Conservation (phyloP, 1,284 basidiomycete genomes). For the Gymnopus androsaceus region DNA sequence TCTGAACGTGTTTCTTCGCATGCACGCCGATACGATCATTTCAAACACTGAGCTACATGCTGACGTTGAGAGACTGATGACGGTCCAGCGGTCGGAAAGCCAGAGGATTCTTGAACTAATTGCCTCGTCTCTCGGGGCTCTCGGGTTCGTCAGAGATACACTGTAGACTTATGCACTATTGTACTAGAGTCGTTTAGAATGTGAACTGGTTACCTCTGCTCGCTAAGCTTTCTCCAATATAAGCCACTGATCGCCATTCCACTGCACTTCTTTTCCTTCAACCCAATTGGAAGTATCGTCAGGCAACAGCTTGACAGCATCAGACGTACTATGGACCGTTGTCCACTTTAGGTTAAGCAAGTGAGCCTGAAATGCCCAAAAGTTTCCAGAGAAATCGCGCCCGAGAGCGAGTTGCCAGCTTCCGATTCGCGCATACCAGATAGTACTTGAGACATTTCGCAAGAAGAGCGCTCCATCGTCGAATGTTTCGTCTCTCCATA, state of each 20-base stretch:
- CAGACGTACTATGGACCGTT: background rate
- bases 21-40: conserved; percentile 84
- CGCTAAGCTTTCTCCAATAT: conserved; percentile 7
- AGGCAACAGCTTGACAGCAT: background rate
- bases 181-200: background rate
- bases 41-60: conserved; percentile 63
- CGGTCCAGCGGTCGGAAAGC: conserved; percentile 73
- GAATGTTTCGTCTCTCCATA: conserved; percentile 31
- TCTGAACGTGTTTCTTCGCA: conserved; percentile 79
- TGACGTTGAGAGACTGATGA: conserved; percentile 58
- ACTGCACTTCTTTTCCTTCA: background rate
- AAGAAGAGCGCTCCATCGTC: conserved; percentile 1
- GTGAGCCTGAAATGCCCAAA: conserved; percentile 15
- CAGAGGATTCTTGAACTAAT: conserved; percentile 72
- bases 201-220: background rate
- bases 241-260: conserved; percentile 8
- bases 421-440: conserved; percentile 13
- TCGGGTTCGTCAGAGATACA: conserved; percentile 64
- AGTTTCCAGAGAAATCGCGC: background rate
- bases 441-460: background rate
- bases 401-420: conserved; percentile 15
- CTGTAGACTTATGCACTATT: conserved; percentile 26
- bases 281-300: background rate
- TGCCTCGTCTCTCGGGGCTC: conserved; percentile 68
- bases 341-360: background rate